Base-by-base conservation (phyloP, 495 filamentous ascomycete genomes). In the Entonaema liquescens region DNA sequence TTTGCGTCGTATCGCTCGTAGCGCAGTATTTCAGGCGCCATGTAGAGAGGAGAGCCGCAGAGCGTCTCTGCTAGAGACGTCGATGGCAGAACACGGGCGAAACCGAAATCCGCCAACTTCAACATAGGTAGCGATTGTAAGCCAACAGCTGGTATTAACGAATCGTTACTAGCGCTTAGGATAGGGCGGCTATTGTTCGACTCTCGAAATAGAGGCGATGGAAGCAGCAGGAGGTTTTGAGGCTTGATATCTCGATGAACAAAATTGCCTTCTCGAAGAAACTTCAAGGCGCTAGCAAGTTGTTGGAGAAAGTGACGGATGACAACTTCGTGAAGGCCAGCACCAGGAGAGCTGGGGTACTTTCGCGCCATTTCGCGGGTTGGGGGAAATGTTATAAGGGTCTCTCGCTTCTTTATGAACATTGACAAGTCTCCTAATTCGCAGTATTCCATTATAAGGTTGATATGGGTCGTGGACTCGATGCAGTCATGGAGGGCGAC, bases 401-500 rank as follows among this genome's bases (percentile, higher is more conserved):
- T 91, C 50, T 95, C 91, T 54, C 95, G 88, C 77, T 93, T 94
- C 83, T 94, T 97, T 82, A 98, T 97, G 79, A 99, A 98, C 11
- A 93, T 81, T 7, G 95, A 95, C 59, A 99, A 79, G 75, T 99
- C 95, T 28, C 95, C 94, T 33, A 99, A 83, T 74, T 96, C 92
- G 80, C 95, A 99, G 80, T 94, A 98, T 78, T 99, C 96, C 96
- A 98, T 99, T 53, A 98, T 91, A 19, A 99, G 86, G 80, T 99
- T 94, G 78, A 98, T 97, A 65, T 97, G 93, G 19, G 90, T 89
- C 5, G 86, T 80, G 3, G 92, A 89, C 77, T 98, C 95, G 78
- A 92, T 86, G 82, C 93, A 97, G 77, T 97, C 93, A 81, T 95
- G 94, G 55, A 99, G 88, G 58, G 94, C 92, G 71, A 98, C 96